A percentile compares a stretch with the other conserved stretches of the same genome.
These are phyloP conservation scores for Posidonia australis DNA, from an alignment of 106 monocot species.

Conservation along the genomic window DNA sequence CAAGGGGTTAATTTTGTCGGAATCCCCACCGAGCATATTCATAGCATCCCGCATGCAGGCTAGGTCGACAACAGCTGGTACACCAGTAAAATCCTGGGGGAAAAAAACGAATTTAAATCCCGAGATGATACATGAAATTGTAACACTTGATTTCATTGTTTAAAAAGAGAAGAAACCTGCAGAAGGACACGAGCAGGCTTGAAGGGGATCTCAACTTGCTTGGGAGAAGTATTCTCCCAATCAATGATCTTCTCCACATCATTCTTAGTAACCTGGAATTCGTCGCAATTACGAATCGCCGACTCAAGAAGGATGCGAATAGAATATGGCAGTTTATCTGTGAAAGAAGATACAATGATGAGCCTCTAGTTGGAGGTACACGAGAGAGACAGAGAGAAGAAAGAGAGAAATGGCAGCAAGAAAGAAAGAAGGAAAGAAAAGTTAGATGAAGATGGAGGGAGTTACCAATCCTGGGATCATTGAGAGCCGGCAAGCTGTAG, in stretches of 20 bases:
- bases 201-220: constrained; percentile 80
- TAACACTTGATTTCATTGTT: too few relatives aligned
- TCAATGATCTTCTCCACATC: constrained; percentile 96
- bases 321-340: constrained; percentile 86
- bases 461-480: constrained; percentile 69
- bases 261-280: constrained; percentile 70
- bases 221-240: constrained; percentile 87
- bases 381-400: background rate
- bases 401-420: background rate
- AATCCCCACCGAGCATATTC: constrained; percentile 68
- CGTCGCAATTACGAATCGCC: constrained; percentile 87
- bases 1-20: constrained; percentile 80
- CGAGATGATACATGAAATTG: too few relatives aligned
- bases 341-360: background rate
- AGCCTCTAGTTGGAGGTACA: background rate
- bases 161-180: constrained; percentile 41
- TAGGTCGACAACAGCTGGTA: constrained; percentile 88
- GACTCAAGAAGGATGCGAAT: constrained; percentile 84
- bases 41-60: constrained; percentile 92
- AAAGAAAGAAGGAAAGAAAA: too few relatives aligned
- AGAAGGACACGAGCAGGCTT: constrained; percentile 97
- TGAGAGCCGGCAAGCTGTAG: constrained; percentile 59
- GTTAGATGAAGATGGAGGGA: too few relatives aligned
- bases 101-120: too few relatives aligned
- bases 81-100: constrained; percentile 97